These are phyloP conservation scores for Xerocomellus chrysenteron DNA, from an alignment of 768 basidiomycete species.

Conservation along the genomic window DNA sequence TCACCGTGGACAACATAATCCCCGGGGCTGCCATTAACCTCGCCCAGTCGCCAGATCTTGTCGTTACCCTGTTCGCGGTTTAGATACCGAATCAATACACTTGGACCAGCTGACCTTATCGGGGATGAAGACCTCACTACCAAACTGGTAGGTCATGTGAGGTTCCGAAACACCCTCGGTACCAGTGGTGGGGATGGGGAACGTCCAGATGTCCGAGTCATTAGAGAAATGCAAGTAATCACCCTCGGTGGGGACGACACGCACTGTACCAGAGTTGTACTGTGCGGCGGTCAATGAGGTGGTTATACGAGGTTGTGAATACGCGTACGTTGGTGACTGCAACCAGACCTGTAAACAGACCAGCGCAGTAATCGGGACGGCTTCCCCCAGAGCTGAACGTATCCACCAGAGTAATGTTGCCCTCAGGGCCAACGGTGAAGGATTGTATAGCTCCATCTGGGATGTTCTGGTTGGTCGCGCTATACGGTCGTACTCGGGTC, in stretches of 20 bases:
- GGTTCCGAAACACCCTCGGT: slow-evolving; percentile 49
- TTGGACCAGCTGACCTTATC: slow-evolving; percentile 49
- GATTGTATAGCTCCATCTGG: slow-evolving; percentile 50
- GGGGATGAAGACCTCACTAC: slow-evolving; percentile 57
- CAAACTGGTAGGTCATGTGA: slow-evolving; percentile 61
- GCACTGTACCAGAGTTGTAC: slow-evolving; percentile 56
- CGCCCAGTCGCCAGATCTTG: slow-evolving; percentile 63
- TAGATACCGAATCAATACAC: background rate
- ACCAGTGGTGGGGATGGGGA: slow-evolving; percentile 43
- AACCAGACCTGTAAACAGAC: slow-evolving; percentile 55
- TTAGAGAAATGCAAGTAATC: slow-evolving; percentile 36
- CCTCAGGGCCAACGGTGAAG: slow-evolving; percentile 46
- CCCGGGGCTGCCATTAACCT: slow-evolving; percentile 38
- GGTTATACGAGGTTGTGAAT: background rate
- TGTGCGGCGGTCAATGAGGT: slow-evolving; percentile 10
- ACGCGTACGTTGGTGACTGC: slow-evolving; percentile 54
- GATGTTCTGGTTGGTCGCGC: slow-evolving; percentile 57
- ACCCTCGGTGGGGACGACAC: slow-evolving; percentile 47
- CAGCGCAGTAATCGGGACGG: slow-evolving; percentile 49
- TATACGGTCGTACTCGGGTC: slow-evolving; percentile 20
- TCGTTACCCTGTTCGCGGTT: slow-evolving; percentile 52
- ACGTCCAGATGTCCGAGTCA: slow-evolving; percentile 46
- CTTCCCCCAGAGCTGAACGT: slow-evolving; percentile 50
- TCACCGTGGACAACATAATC: slow-evolving; percentile 56
- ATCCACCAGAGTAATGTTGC: slow-evolving; percentile 44